A percentile compares a stretch with the other conserved stretches of the same genome.
These are phyloP conservation scores for Candida mattraensis DNA, from an alignment of 805 yeast genomes.

Conservation along the genomic window DNA sequence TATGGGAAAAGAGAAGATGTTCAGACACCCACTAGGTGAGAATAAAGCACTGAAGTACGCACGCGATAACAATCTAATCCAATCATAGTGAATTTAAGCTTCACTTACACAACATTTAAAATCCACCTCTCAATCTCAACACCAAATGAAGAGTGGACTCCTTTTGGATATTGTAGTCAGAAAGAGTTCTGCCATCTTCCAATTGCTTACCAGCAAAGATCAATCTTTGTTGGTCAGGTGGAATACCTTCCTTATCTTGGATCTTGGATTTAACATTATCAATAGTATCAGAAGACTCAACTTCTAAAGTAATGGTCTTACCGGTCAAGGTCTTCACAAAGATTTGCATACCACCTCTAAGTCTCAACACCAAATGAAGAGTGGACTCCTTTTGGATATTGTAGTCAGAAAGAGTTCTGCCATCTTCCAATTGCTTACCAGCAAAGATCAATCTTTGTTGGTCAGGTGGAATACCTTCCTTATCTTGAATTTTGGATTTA, in stretches of 20 bases:
- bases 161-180: constrained; percentile 98
- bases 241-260: constrained; percentile 97
- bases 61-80: no score
- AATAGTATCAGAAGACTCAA: constrained; percentile 95
- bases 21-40: no score
- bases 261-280: constrained; percentile 96
- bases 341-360: constrained; percentile 83
- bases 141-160: constrained; percentile 96
- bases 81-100: no score
- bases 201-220: constrained; percentile 98
- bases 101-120: constrained; percentile 33
- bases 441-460: constrained; percentile 47
- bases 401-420: constrained; percentile 93
- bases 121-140: constrained; percentile 96
- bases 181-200: constrained; percentile 93
- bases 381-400: constrained; percentile 53
- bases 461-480: constrained; percentile 47
- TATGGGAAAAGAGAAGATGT: no score
- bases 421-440: constrained; percentile 54
- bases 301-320: constrained; percentile 83
- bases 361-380: constrained; percentile 77
- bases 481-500: constrained; percentile 44
- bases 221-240: constrained; percentile 96
- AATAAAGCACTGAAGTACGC: no score
- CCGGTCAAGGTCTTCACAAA: constrained; percentile 58